These are phyloP conservation scores for Trichoderma sp. DNA, from an alignment of 2,329 filamentous ascomycete species.

Conservation along the genomic window DNA sequence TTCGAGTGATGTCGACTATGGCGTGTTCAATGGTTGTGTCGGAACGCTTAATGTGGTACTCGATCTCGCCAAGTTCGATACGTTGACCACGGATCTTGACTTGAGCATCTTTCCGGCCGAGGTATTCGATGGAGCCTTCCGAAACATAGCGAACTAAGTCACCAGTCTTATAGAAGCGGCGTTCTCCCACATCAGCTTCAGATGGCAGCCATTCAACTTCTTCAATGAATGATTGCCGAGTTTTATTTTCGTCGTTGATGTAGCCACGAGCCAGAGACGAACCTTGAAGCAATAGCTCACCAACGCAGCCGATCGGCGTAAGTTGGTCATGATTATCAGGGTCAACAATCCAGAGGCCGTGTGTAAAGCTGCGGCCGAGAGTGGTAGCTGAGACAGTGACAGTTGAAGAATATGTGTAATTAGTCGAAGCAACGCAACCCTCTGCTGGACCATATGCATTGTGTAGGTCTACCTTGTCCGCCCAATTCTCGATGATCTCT, in stretches of 20 bases:
- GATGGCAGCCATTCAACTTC: not conserved
- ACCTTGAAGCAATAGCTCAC: conserved; percentile 30
- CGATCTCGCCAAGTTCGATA: conserved; percentile 18
- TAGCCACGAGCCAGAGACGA: conserved; percentile 28
- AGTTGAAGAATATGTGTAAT: not conserved
- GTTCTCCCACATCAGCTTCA: not conserved
- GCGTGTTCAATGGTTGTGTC: not conserved
- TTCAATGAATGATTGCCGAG: conserved; percentile 24
- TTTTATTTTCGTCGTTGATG: conserved; percentile 27
- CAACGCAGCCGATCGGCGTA: conserved; percentile 27
- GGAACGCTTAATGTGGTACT: not conserved
- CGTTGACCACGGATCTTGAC: conserved; percentile 21
- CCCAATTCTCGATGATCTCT: conserved; percentile 26
- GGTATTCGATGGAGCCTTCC: conserved; percentile 1
- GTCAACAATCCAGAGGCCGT: conserved; percentile 27
- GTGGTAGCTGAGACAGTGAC: not conserved
- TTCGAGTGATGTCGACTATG: not conserved
- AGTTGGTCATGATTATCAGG: conserved; percentile 26
- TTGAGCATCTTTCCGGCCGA: conserved; percentile 17
- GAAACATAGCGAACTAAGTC: conserved; percentile 15
- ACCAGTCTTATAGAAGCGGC: conserved; percentile 21
- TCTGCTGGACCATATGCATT: conserved; percentile 29
- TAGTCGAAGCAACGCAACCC: not conserved
- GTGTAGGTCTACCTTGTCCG: not conserved
- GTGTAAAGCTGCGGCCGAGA: conserved; percentile 7